Base-by-base conservation (phyloP, 768 basidiomycete species). In the Sporobolomyces pararoseus region DNA sequence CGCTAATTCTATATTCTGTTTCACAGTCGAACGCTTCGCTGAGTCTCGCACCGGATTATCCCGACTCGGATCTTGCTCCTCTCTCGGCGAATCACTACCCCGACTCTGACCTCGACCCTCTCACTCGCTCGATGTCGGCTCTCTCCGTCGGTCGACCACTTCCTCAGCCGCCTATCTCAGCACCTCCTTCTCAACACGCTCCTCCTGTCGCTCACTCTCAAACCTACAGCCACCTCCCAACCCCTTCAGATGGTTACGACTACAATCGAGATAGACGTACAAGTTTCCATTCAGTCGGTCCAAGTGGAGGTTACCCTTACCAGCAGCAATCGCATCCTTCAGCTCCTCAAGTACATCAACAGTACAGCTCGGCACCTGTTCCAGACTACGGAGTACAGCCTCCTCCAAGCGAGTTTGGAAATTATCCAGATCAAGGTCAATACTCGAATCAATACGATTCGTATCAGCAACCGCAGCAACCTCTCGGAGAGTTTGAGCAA, bases 61-160 rank as follows among this genome's bases (percentile, higher is more conserved):
- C 68, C 13, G 55, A 51, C 6, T 34, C 65, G 29, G 68, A 73
- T 21, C 59, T 61, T n/a, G 59, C 59, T 14, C 59, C 59, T 2
- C 23, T 61, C 4, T 47, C 59, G 4, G n/a, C 59, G 31, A 49
- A 49, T n/a, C 44, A 61, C 37, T 73, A 73, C 25, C 72, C 72
- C 7, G 72, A 73, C 32, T 13, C 72, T 21, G 72, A 73, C 34
- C 46, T 73, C 39, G 63, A 59, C 0, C 68, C 68, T 13, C 59
- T 74, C 37, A 58, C 66, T 2, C 46, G 50, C 32, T 70, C 72
- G 0, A 60, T 74, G 47, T 74, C 72, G 19, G 29, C 65, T 23
- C 52, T 74, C 29, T 42, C 58, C 17, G 9, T 74, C n/a, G 53
- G 37, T 7, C 66, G 66, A 17, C 64, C 69, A n/a, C 63, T 70